These are phyloP conservation scores for Silene uniflora DNA, from an alignment of 148 eudicot genomes.

Conservation along the genomic window DNA sequence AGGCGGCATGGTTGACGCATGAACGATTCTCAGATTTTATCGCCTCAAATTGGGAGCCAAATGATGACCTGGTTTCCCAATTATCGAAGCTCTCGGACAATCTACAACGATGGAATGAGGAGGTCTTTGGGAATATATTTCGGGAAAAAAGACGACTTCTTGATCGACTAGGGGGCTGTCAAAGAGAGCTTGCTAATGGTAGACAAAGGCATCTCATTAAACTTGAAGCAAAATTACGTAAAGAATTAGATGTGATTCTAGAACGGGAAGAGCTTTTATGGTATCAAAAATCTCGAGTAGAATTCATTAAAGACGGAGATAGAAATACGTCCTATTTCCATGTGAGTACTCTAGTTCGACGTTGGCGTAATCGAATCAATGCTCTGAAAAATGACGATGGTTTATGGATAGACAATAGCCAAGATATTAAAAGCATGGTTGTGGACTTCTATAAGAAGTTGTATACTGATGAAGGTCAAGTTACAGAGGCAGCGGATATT, in stretches of 20 bases:
- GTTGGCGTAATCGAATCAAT: no score
- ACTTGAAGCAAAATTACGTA: not conserved
- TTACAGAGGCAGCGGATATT: no score
- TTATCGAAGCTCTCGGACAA: no score
- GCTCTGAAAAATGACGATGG: not conserved
- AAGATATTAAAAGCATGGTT: not conserved
- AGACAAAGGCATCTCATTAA: not conserved
- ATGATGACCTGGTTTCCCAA: no score
- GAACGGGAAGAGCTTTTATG: not conserved
- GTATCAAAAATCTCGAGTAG: not conserved
- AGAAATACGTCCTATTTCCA: no score
- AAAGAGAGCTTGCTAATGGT: not conserved
- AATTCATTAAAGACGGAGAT: no score
- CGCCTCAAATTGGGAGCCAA: no score
- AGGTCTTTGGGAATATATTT: not conserved
- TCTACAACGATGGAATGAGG: not conserved
- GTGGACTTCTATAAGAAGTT: not conserved
- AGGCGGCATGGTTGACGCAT: no score
- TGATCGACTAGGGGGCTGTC: not conserved
- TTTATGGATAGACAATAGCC: not conserved
- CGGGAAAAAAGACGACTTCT: not conserved
- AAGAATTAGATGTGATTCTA: not conserved
- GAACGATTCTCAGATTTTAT: no score
- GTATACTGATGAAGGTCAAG: no score
- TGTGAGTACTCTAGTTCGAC: no score